Evolutionary conservation across 78 protist species (phyloP).

Genomic region (Creolimax fragrantissima): DNA sequence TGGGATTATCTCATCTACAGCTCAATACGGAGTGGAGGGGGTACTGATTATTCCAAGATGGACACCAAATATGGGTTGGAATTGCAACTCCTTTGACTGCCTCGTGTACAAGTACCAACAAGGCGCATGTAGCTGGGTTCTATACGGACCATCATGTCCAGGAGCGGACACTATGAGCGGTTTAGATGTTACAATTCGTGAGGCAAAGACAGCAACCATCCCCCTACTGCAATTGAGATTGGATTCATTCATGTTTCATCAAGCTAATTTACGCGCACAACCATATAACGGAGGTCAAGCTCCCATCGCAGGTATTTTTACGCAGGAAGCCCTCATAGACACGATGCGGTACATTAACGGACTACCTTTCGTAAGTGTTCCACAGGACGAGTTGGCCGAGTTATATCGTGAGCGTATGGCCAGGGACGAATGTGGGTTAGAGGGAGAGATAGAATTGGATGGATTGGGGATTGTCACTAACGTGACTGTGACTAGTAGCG

Average conservation of each 20-base stretch:
- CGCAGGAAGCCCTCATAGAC: not conserved
- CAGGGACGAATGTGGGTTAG: not conserved
- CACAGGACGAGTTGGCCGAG: not conserved
- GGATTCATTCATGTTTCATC: slow-evolving; percentile 23
- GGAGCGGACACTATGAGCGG: not conserved
- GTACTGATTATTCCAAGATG: not conserved
- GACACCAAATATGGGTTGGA: not conserved
- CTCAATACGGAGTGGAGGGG: not conserved
- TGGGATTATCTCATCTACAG: not conserved
- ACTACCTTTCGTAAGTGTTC: not conserved
- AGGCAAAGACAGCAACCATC: not conserved
- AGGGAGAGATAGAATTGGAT: not conserved
- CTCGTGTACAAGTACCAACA: not conserved
- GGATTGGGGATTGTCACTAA: too few species aligned
- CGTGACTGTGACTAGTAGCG: too few species aligned
- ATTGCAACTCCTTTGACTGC: not conserved
- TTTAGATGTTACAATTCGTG: not conserved
- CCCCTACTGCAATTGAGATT: not conserved
- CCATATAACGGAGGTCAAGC: not conserved
- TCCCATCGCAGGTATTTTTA: not conserved
- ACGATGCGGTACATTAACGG: not conserved
- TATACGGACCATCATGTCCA: not conserved
- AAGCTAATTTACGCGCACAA: not conserved
- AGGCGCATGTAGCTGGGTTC: not conserved
- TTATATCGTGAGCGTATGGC: not conserved